Base-by-base conservation (phyloP, 441 rosid genomes). In the Populus hybrid region DNA sequence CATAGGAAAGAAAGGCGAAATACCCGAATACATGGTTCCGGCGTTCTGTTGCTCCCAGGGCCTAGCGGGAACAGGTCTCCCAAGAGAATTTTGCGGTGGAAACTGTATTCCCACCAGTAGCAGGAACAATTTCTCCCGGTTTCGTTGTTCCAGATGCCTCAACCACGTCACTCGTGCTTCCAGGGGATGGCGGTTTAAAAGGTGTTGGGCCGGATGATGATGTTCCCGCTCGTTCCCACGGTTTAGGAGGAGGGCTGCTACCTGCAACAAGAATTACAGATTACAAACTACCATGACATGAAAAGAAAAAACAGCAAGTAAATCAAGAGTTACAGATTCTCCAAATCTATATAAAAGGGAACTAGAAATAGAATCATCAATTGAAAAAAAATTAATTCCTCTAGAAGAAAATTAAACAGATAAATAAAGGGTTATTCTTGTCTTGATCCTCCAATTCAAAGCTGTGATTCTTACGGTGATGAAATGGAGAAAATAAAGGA, bases 121-220 rank as follows among this genome's bases (percentile, higher is more conserved):
- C 40, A 0, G 95, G 76, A 82, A 92, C 92, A 63, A 91, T 84
- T 77, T 94, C 98, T 69, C 99, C 98, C 0, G 96, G 98, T 77
- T 73, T 90, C 3, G 96, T 98, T 28, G 99, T 94, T 76, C 99
- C 98, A 2, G 99, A 92, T 76, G 96, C 94, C 85, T 96, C 98
- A 50, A 96, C 98, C 10, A 91, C 95, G 83, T 87, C 92, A 79
- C 94, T 94, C 9, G 98, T 96, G 89, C 87, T 92, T 30, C 98
- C 96, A 66, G 88, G 74, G 3, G 98, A 91, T 21, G 99, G 91
- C 7, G 99, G 98, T 81, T 91, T 96, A 76, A 96, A 96, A 65
- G 99, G 99, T 2, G 91, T 82, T 71, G 98, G 86, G 72, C 97
- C 97, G 32, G 82, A 76, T 1, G 97, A 82, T 1, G 95, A 83